Percentiles rank a stretch among this genome's conserved stretches.
Evolutionary conservation across 495 filamentous ascomycete species (phyloP).

Genomic region (Annulohypoxylon bovei): DNA sequence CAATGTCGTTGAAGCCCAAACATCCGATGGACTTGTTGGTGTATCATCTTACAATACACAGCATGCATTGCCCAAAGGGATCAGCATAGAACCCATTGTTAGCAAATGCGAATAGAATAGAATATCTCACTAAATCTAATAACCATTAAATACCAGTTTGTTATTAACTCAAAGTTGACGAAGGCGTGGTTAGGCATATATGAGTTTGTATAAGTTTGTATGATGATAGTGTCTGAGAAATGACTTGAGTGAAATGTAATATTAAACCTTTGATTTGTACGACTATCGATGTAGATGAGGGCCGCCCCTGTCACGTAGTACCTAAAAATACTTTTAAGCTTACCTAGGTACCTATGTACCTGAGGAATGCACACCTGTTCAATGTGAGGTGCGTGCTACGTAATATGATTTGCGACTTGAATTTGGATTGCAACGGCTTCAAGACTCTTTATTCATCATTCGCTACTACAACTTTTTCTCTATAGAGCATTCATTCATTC

Average conservation of each 20-base stretch:
- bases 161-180: too few relatives aligned
- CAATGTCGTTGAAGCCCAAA: background rate
- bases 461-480: background rate
- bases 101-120: background rate
- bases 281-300: background rate
- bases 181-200: too few relatives aligned
- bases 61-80: background rate
- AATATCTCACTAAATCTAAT: slow-evolving; percentile 2
- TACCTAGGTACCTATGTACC: background rate
- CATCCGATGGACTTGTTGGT: background rate
- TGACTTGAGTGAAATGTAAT: background rate
- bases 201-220: background rate
- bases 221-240: background rate
- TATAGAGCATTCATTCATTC: background rate
- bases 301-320: background rate
- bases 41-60: background rate
- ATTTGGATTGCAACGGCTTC: background rate
- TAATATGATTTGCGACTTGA: slow-evolving; percentile 4
- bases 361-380: slow-evolving; percentile 21
- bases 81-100: background rate
- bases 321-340: slow-evolving; percentile 10
- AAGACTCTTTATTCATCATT: slow-evolving; percentile 4
- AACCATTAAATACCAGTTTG: background rate
- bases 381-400: slow-evolving; percentile 12
- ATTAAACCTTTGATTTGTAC: background rate